Conservation (phyloP, 306 rosid genomes). For the Cicer arietinum region DNA sequence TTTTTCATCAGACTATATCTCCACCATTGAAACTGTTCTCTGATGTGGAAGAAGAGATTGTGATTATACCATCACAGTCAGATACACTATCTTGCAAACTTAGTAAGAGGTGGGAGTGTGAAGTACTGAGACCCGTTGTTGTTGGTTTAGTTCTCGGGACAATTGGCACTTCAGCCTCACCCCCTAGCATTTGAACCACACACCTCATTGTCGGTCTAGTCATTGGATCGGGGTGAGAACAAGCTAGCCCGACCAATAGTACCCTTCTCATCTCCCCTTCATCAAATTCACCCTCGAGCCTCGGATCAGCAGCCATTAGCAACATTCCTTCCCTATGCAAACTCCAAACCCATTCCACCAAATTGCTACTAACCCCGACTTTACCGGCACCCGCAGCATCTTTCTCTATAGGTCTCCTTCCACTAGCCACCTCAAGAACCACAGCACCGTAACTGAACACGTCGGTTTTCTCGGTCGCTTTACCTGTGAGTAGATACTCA, state of each 20-base stretch:
- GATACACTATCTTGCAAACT: slow-evolving; percentile 91
- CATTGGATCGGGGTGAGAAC: slow-evolving; percentile 86
- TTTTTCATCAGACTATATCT: slow-evolving; percentile 57
- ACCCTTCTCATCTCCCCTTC: slow-evolving; percentile 75
- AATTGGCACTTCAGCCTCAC: slow-evolving; percentile 83
- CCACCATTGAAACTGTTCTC: slow-evolving; percentile 62
- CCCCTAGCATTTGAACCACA: slow-evolving; percentile 88
- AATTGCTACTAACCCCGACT: slow-evolving; percentile 62
- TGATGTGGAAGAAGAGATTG: slow-evolving; percentile 75
- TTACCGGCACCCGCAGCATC: slow-evolving; percentile 60
- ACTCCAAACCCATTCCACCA: slow-evolving; percentile 99
- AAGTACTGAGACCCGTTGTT: slow-evolving; percentile 71
- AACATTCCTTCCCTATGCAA: slow-evolving; percentile 79
- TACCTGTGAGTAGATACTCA: slow-evolving; percentile 85
- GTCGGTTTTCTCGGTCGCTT: slow-evolving; percentile 92
- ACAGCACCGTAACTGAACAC: slow-evolving; percentile 95
- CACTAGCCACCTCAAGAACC: slow-evolving; percentile 92
- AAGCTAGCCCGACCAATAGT: slow-evolving; percentile 76
- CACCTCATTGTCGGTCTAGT: slow-evolving; percentile 80
- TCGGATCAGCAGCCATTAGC: slow-evolving; percentile 66
- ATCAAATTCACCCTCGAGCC: slow-evolving; percentile 68
- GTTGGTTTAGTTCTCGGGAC: slow-evolving; percentile 81
- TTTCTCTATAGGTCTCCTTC: slow-evolving; percentile 92
- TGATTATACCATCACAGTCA: slow-evolving; percentile 77
- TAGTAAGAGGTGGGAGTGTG: slow-evolving; percentile 71